Evolutionary conservation across 768 basidiomycete species (phyloP).

Genomic region (Galerina sulciceps): DNA sequence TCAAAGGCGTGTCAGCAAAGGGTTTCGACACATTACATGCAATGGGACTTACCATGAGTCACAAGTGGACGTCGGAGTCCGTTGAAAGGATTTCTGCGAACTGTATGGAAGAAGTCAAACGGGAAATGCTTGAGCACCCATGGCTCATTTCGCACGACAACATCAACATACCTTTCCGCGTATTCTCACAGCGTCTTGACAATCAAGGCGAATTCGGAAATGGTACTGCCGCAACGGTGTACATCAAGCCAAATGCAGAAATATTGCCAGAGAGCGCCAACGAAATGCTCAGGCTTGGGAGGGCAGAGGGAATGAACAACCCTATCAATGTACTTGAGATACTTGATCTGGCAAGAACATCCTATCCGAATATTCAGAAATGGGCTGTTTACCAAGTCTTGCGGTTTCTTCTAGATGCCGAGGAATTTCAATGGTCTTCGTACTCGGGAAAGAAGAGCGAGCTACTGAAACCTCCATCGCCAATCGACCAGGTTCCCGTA

Average conservation of each 20-base stretch:
- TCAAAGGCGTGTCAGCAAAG: conserved; percentile 38
- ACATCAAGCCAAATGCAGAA: conserved; percentile 29
- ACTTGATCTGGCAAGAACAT: conserved; percentile 14
- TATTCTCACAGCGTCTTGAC: conserved; percentile 40
- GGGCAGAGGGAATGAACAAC: conserved; percentile 21
- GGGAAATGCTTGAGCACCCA: conserved; percentile 25
- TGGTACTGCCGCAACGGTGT: conserved; percentile 39
- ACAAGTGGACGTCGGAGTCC: conserved; percentile 36
- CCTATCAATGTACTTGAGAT: conserved; percentile 28
- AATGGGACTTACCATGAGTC: conserved; percentile 42
- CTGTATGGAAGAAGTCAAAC: conserved; percentile 27
- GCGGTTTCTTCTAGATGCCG: not conserved
- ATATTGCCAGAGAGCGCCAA: conserved; percentile 20
- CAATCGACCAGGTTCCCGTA: conserved; percentile 27
- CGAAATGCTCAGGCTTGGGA: conserved; percentile 18
- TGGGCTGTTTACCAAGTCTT: not conserved
- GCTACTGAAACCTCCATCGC: conserved; percentile 15
- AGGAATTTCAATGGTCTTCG: not conserved
- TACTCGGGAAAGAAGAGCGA: not conserved
- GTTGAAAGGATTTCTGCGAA: conserved; percentile 28
- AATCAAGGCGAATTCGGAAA: conserved; percentile 38
- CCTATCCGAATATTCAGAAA: conserved; percentile 8
- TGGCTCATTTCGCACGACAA: conserved; percentile 43
- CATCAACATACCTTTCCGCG: conserved; percentile 35
- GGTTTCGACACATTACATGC: conserved; percentile 40